Evolutionary conservation across 1,139 yeast genomes (phyloP), one percentile per base, ranked within the genome.

Genomic region (Kodamaea ohmeri): DNA sequence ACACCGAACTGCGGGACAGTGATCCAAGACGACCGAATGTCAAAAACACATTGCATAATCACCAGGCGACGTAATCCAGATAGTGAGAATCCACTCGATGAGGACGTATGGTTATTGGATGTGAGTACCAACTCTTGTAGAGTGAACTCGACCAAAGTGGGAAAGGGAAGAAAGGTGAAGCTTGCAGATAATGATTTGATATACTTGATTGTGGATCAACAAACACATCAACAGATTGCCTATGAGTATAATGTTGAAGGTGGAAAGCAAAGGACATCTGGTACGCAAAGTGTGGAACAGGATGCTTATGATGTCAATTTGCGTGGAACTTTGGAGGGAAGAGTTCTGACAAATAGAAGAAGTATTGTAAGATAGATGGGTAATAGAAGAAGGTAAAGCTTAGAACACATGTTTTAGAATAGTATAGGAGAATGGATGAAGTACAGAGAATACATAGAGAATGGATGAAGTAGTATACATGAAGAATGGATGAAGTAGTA

Each of bases 81-180:
- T 7, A 67, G 70, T 3, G 65, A 64, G 29, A 51, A 60, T 6
- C 22, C 22, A 9, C 13, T 25, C 32, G 78, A 82, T 42, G 87
- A 81, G 41, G 89, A 81, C 52, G 66, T 86, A n/a, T 88, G 96
- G 95, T 63, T 89, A 14, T 61, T 85, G 30, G 96, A 87, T 52
- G 76, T 71, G 44, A 84, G 95, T 37, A 78, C 95, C 1, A 89
- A 89, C 56, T 83, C 86, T 1, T 86, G 96, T 53, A 76, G 68
- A 47, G 73, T 89, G 7, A 87, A 89, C 53, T 74, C 74, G 4
- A 58, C 61, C 11, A 69, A 67, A 34, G 53, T 89, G 30, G 84
- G 84, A 0, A 77, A 78, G 43, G 83, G 83, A 2, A 68, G 71
- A 25, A 86, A 86, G 48, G 73, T 73, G 0, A 71, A 76, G 44